Base-by-base conservation (phyloP, 2,329 filamentous ascomycete species). In the Penicillium sp. region DNA sequence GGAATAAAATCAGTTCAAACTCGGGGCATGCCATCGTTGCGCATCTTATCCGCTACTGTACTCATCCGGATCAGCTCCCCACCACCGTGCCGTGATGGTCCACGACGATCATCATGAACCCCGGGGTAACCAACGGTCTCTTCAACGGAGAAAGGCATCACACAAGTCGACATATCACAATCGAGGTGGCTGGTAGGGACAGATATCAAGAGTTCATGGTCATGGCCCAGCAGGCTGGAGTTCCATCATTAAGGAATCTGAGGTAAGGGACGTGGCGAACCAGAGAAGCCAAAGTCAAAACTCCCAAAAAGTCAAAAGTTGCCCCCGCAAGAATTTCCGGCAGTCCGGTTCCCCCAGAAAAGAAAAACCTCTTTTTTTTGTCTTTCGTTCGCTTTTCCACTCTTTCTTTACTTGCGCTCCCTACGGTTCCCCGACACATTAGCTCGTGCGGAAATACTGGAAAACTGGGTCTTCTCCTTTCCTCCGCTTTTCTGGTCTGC, bases 191-290 rank as follows among this genome's bases (percentile, higher is more conserved):
- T 54, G 48, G 24, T 29, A 25, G 29, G 46, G 52, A 27, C 52
- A 57, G 23, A 56, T 42, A 37, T 39, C 32, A 51, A 54, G 4
- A 54, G 49, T 32, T 57, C 52, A 25, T 18, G 15, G 15, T 55
- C 54, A 10, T 57, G 39, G 2, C 54, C 32, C 47, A 57, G 28
- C 35, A 29, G 12, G 51, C 49, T 31, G 29, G 15, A 43, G 41
- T 4, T 23, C 41, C 18, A 20, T 18, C 28, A 43, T 3, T 24
- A 4, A 15, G 20, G 18, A 28, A 33, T 24, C 29, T 13, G 42
- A 43, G 27, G 40, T 27, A 37, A 37, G 33, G 33, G 33, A 37
- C 15, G 33, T 37, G 33, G 33, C 33, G 33, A 37, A 37, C 33
- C 32, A 28, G 27, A 8, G 24, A 25, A 39, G 37, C 37, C 6